A percentile compares a stretch with the other conserved stretches of the same genome.
Evolutionary conservation across 805 yeast genomes (phyloP).

Genomic region (Wickerhamomyces bovis): DNA sequence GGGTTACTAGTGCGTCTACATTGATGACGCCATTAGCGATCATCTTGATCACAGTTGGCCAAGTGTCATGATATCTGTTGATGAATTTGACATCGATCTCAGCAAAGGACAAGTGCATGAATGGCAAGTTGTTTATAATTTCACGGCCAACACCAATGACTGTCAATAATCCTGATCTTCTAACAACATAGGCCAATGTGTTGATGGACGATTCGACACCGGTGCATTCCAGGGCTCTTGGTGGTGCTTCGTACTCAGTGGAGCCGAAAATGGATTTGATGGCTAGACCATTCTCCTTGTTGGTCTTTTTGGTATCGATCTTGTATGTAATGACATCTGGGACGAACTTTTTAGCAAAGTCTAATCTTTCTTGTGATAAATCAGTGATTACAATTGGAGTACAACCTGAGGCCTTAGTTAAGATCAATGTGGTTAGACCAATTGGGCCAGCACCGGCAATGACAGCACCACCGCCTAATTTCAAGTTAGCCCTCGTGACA

Average conservation of each 20-base stretch:
- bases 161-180: slow-evolving; percentile 41
- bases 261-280: slow-evolving; percentile 32
- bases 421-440: slow-evolving; percentile 41
- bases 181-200: slow-evolving; percentile 39
- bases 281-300: slow-evolving; percentile 33
- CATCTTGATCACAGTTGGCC: slow-evolving; percentile 51
- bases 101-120: slow-evolving; percentile 47
- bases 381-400: slow-evolving; percentile 48
- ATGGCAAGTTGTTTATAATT: slow-evolving; percentile 41
- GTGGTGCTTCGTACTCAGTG: slow-evolving; percentile 33
- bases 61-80: slow-evolving; percentile 49
- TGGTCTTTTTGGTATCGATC: slow-evolving; percentile 28
- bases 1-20: slow-evolving; percentile 43
- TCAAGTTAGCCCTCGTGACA: slow-evolving; percentile 40
- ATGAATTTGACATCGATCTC: slow-evolving; percentile 46
- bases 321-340: slow-evolving; percentile 42
- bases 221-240: slow-evolving; percentile 46
- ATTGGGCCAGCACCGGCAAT: slow-evolving; percentile 59
- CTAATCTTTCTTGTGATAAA: slow-evolving; percentile 36
- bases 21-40: slow-evolving; percentile 38
- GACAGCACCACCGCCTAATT: slow-evolving; percentile 42
- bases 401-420: slow-evolving; percentile 49
- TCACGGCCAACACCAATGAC: slow-evolving; percentile 49
- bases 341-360: slow-evolving; percentile 39
- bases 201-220: slow-evolving; percentile 45